These are phyloP conservation scores for Tylopilus felleus DNA, from an alignment of 768 basidiomycete genomes.

Conservation along the genomic window DNA sequence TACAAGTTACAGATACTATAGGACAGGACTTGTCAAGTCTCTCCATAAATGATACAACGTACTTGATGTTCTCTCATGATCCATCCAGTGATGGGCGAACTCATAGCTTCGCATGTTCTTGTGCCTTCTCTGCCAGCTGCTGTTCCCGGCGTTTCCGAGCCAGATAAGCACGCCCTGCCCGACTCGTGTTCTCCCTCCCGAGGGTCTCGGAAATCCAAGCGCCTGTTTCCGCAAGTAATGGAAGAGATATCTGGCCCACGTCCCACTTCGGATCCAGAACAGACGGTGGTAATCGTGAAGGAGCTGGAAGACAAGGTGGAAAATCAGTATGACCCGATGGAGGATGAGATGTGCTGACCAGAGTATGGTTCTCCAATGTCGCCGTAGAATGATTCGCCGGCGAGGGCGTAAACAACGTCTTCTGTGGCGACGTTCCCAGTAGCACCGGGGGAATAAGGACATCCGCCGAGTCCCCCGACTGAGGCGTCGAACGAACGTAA, in stretches of 20 bases:
- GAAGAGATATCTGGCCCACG: conserved; percentile 51
- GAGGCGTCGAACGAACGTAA: conserved; percentile 80
- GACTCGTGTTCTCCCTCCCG: conserved; percentile 65
- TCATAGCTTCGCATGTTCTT: conserved; percentile 9
- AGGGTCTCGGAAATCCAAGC: conserved; percentile 77
- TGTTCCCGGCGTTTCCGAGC: conserved; percentile 45
- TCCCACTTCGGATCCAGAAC: conserved; percentile 22
- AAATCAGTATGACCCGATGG: background rate
- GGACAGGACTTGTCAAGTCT: background rate
- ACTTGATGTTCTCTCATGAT: background rate
- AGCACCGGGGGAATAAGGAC: conserved; percentile 94
- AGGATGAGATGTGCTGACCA: conserved; percentile 10
- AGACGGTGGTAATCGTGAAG: background rate
- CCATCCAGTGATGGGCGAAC: background rate
- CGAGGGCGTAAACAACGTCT: conserved; percentile 80
- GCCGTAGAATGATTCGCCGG: conserved; percentile 59
- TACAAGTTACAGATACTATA: background rate
- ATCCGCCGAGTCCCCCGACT: conserved; percentile 89
- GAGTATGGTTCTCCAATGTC: conserved; percentile 34
- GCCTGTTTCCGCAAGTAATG: conserved; percentile 70
- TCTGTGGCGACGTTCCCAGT: conserved; percentile 96
- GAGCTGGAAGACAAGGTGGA: background rate
- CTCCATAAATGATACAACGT: background rate
- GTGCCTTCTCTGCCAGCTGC: conserved; percentile 15
- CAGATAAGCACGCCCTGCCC: conserved; percentile 70